Base-by-base conservation (phyloP, 768 basidiomycete genomes). In the Boletus rufocinnamomeus region DNA sequence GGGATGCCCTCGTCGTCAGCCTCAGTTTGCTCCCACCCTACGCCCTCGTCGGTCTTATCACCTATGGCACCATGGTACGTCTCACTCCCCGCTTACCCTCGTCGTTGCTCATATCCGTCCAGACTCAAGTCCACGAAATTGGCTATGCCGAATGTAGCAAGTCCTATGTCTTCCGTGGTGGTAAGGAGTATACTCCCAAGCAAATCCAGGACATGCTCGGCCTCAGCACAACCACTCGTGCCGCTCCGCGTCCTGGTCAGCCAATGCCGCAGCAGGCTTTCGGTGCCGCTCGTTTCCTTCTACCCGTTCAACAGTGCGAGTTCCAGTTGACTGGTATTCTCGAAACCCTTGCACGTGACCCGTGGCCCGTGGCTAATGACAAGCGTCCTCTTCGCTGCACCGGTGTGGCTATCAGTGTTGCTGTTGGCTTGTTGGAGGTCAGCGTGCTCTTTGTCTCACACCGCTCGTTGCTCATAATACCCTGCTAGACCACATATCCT, bases 171-270 rank as follows among this genome's bases (percentile, higher is more conserved):
- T 99, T 99, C 86, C 89, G 96, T 28, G 97, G 97, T 45, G 91
- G 89, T 14, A 99, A 98, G 75, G 97, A 99, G 66, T 98, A 99
- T 71, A 75, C 87, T 55, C 87, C 92, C 41, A 98, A 98, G 77
- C 94, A 97, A 64, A 98, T 98, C 63, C 92, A 94, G 74, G 96
- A 98, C 66, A 98, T 99, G 95, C 89, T 98, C 43, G 93, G 91
- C 27, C 82, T 71, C 50, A 86, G 83, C 67, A 81, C 88, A 3
- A 86, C 86, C 62, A 83, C 85, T 63, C 88, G 91, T 25, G 91
- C 90, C 21, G 91, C 91, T 3, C 92, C 92, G 51, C 90, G 91
- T 41, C 89, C 91, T 6, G 93, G 91, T 2, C 91, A 93, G 63
- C 87, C 90, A 8, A 80, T 88, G 75, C 89, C 89, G 6, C 85